Evolutionary conservation across 169 alveolate genomes (phyloP), one percentile per base, ranked within the genome.

Genomic region (Plasmodium ovale): DNA sequence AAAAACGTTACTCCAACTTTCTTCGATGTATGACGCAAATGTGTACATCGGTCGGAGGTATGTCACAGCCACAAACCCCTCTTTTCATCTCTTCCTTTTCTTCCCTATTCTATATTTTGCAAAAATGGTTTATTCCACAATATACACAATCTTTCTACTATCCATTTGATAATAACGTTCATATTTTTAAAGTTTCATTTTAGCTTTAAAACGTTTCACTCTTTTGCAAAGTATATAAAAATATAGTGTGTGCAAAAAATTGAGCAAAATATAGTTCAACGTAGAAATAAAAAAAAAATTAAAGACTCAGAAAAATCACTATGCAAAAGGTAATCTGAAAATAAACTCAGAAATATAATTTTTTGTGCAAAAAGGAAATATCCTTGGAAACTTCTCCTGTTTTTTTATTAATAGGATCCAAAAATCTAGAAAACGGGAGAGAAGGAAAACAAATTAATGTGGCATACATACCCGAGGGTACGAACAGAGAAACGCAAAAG

Each of bases 311-410:
- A 79, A 79, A 79, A 79, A 59, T 21, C 2, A 74, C 54, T 14
- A 53, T 7, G 67, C 14, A 42, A 74, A 19, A 27, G 23, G 5
- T 42, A 47, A 37, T 35, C 25, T 23, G 10, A 39, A 54, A 7
- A 44, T 2, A 37, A 53, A 67, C 19, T 69, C 33, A 84, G 49
- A 84, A 84, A 49, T 84, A 84, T 69, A 84, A 68, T 58, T 84
- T 84, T 60, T 84, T 84, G 73, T 84, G 91, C 37, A 84, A 84
- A 37, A 84, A 84, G 51, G 91, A 51, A 84, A 84, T 69, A 49
- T 84, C 91, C 72, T 84, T 84, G 44, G 91, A 84, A 37, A 84
- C 91, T 65, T 84, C 91, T 39, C 91, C 91, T 1, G 91, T 84
- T 42, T 84, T 84, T 58, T 84, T 68, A 39, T 84, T 84, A 68